These are phyloP conservation scores for Ceratobasidium papillatum DNA, from an alignment of 1,284 basidiomycete genomes.

Conservation along the genomic window DNA sequence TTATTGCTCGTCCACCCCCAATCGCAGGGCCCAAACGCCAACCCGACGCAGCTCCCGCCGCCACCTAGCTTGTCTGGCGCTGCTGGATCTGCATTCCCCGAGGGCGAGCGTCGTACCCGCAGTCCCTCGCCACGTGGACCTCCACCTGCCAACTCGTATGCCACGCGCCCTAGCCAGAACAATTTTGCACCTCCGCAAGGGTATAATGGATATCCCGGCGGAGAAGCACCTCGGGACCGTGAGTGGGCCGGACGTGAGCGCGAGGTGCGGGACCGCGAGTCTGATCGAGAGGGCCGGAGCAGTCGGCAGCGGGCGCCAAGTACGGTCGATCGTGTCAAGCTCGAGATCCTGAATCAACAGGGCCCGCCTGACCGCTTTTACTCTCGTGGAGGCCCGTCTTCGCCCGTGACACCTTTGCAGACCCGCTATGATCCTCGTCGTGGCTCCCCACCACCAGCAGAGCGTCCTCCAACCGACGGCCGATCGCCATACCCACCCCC, in stretches of 20 bases:
- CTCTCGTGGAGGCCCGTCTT: slow-evolving; percentile 21
- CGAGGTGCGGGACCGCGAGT: slow-evolving; percentile 31
- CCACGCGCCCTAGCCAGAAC: slow-evolving; percentile 27
- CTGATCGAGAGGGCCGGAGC: slow-evolving; percentile 35
- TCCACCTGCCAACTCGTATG: slow-evolving; percentile 28
- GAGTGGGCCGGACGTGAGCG: slow-evolving; percentile 36
- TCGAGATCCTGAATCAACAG: slow-evolving; percentile 35
- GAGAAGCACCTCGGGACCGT: slow-evolving; percentile 28
- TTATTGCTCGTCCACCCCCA: slow-evolving; percentile 72
- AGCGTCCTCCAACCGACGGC: slow-evolving; percentile 32
- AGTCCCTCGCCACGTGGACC: slow-evolving; percentile 35
- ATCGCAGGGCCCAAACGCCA: slow-evolving; percentile 49
- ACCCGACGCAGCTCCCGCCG: slow-evolving; percentile 41
- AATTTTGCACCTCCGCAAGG: slow-evolving; percentile 35
- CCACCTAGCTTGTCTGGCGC: slow-evolving; percentile 33
- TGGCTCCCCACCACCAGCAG: slow-evolving; percentile 25
- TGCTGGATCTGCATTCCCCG: slow-evolving; percentile 12
- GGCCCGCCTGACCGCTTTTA: background rate
- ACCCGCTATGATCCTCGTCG: slow-evolving; percentile 38
- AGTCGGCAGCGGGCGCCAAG: slow-evolving; percentile 26
- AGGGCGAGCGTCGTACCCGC: slow-evolving; percentile 21
- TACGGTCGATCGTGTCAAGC: slow-evolving; percentile 23
- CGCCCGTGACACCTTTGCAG: slow-evolving; percentile 13
- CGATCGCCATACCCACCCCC: slow-evolving; percentile 25
- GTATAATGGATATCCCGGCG: slow-evolving; percentile 2